These are phyloP conservation scores for Phaeotremella fagi DNA, from an alignment of 768 basidiomycete genomes.

Conservation along the genomic window DNA sequence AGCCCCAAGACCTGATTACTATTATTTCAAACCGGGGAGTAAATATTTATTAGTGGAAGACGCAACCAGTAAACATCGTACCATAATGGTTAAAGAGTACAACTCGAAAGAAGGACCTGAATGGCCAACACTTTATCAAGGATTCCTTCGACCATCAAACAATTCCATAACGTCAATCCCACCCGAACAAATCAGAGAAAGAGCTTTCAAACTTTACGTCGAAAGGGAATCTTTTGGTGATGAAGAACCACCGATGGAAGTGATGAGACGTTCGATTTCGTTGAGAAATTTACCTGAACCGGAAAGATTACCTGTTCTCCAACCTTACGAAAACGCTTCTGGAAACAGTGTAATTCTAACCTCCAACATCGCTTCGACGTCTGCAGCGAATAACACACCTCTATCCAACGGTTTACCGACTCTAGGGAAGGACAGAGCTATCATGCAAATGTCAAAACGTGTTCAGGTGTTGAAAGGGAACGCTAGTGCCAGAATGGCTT, in stretches of 20 bases:
- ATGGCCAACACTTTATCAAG: slow-evolving; percentile 73
- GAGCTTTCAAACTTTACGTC: slow-evolving; percentile 42
- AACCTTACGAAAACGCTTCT: slow-evolving; percentile 64
- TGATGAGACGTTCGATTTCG: slow-evolving; percentile 43
- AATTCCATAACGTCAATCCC: slow-evolving; percentile 7
- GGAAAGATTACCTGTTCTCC: slow-evolving; percentile 20
- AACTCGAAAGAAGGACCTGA: slow-evolving; percentile 53
- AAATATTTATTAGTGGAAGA: slow-evolving; percentile 92
- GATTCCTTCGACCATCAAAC: slow-evolving; percentile 25
- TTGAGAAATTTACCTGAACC: slow-evolving; percentile 40
- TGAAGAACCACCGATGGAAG: slow-evolving; percentile 24
- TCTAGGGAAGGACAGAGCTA: slow-evolving; percentile 32
- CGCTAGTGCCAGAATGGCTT: too few species aligned
- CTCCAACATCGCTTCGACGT: slow-evolving; percentile 73
- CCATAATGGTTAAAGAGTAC: slow-evolving; percentile 81
- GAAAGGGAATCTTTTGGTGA: slow-evolving; percentile 28
- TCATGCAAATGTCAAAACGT: slow-evolving; percentile 46
- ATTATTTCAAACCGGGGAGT: slow-evolving; percentile 71
- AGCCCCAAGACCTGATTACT: slow-evolving; percentile 78
- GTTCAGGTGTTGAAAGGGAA: slow-evolving; percentile 46
- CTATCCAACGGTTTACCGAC: slow-evolving; percentile 11
- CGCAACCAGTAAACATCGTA: slow-evolving; percentile 71
- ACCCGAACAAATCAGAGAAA: slow-evolving; percentile 30
- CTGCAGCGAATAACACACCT: slow-evolving; percentile 38
- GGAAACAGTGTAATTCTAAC: slow-evolving; percentile 92